phyloP scores from a whole-genome alignment of 352 stramenopile genomes.

The Globisporangium cylindrosporum region DNA sequence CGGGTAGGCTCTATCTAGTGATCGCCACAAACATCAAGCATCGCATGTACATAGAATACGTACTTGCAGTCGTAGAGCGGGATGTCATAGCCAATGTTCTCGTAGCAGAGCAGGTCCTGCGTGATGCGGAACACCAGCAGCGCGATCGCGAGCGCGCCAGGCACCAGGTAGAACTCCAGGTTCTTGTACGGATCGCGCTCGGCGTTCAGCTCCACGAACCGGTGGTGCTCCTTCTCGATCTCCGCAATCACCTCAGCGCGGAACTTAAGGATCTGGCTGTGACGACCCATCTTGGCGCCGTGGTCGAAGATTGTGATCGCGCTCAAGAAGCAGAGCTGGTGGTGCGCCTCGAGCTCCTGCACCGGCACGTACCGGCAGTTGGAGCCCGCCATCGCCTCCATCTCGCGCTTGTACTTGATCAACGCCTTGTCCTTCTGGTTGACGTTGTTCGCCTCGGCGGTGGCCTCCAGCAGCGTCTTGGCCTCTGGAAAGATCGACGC shows the following conservation, averaged over 20 bases:
- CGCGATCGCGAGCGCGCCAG: slow-evolving; percentile 83
- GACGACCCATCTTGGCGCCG: slow-evolving; percentile 94
- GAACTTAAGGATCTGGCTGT: slow-evolving; percentile 88
- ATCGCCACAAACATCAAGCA: not conserved
- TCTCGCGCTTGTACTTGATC: slow-evolving; percentile 91
- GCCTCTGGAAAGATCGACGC: slow-evolving; percentile 96
- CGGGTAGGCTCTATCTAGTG: not conserved
- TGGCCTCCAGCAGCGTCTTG: slow-evolving; percentile 97
- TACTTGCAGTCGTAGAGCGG: slow-evolving; percentile 91
- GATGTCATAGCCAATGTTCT: slow-evolving; percentile 81
- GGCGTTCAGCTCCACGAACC: slow-evolving; percentile 94
- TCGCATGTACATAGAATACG: slow-evolving; percentile 20
- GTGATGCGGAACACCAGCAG: slow-evolving; percentile 89
- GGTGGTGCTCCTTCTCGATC: slow-evolving; percentile 88
- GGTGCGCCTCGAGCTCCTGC: slow-evolving; percentile 88
- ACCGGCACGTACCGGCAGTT: slow-evolving; percentile 88
- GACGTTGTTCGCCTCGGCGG: slow-evolving; percentile 96
- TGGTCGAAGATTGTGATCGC: slow-evolving; percentile 91
- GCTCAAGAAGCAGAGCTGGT: slow-evolving; percentile 76
- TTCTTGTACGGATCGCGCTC: slow-evolving; percentile 95
- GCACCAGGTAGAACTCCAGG: slow-evolving; percentile 93
- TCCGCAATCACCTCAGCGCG: slow-evolving; percentile 79
- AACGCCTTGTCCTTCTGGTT: slow-evolving; percentile 90
- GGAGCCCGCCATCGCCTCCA: slow-evolving; percentile 88
- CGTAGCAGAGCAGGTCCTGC: slow-evolving; percentile 83